Evolutionary conservation across 2,329 filamentous ascomycete genomes (phyloP), one percentile per base, ranked within the genome.

Genomic region (Knufia petricola): DNA sequence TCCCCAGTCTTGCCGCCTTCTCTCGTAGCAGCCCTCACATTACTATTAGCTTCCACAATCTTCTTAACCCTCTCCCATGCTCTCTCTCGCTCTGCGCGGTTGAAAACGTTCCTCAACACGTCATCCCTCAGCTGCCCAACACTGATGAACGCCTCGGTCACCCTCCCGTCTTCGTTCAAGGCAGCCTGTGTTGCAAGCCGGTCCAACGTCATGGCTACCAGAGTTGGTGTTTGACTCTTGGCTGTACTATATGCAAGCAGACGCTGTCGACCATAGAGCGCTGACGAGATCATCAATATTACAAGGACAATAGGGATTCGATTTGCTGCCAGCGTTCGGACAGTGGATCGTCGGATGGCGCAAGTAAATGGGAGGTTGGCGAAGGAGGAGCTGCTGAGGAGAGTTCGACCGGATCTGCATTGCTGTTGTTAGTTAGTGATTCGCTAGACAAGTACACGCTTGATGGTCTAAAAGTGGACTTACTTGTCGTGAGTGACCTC

Each of bases 1-100:
- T 75, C 64, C 56, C 76, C 69, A 24, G 67, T 70, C 66, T 73
- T 71, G 31, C 63, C 69, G 57, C 67, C 67, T 61, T 79, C 78
- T 67, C 76, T 84, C 70, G 71, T 88, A 69, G 76, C 89, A 67
- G 68, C 86, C 36, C 92, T 78, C 13, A 98, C 84, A 61, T 98
- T 98, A 52, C 86, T 85, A 64, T 98, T 98, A 65, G 82, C 82
- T 67, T 98, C 92, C 1, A 98, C 89, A 46, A 96, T 84, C 45
- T 74, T 78, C 57, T 81, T 78, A 17, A 98, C 92, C 43, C 80
- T 79, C 55, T 81, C 76, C 92, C 94, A 98, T 44, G 98, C 72
- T 49, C 79, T 78, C 61, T 92, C 84, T 31, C 92, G 77, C 58
- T 88, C 79, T 7, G 75, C 74, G 17, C 89, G 75, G 2, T 78